Conservation (phyloP, 371 early-diverging fungal species). For the Nematocida displodere region DNA sequence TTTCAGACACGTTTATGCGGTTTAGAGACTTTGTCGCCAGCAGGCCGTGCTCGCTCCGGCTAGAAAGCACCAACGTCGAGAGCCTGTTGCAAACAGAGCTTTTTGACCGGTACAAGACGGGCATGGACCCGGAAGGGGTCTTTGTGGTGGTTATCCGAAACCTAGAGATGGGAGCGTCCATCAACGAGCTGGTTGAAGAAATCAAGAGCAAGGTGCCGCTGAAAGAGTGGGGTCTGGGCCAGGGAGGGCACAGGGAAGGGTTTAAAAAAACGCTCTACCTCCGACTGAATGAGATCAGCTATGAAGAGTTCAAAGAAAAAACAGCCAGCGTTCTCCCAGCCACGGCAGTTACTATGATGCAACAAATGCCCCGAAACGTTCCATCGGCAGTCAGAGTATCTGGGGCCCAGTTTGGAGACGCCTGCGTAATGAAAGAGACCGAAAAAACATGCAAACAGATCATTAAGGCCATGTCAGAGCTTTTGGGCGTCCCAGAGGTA, state of each 20-base stretch:
- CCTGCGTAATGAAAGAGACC: not conserved
- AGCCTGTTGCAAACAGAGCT: constrained; percentile 20
- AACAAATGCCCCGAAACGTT: not conserved
- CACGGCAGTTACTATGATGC: not conserved
- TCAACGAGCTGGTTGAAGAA: not conserved
- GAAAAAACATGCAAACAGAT: constrained; percentile 21
- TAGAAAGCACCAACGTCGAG: not conserved
- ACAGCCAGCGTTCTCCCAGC: not conserved
- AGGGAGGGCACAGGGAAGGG: not conserved
- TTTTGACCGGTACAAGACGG: constrained; percentile 15
- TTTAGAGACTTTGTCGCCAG: constrained; percentile 46
- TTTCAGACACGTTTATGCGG: constrained; percentile 36
- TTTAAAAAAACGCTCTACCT: constrained; percentile 26
- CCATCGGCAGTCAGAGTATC: not conserved
- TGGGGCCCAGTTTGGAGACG: constrained; percentile 31
- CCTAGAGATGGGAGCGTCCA: not conserved
- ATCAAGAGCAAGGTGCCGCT: not conserved
- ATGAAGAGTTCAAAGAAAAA: not conserved
- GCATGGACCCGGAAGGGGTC: not conserved
- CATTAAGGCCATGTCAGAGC: constrained; percentile 14
- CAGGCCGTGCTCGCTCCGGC: not conserved
- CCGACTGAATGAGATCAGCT: not conserved
- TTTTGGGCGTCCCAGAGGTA: constrained; percentile 33
- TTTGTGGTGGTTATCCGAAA: constrained; percentile 8
- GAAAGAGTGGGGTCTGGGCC: constrained; percentile 2